Conservation (phyloP, 164 flowering plant species). For the Euptelea pleiosperma region DNA sequence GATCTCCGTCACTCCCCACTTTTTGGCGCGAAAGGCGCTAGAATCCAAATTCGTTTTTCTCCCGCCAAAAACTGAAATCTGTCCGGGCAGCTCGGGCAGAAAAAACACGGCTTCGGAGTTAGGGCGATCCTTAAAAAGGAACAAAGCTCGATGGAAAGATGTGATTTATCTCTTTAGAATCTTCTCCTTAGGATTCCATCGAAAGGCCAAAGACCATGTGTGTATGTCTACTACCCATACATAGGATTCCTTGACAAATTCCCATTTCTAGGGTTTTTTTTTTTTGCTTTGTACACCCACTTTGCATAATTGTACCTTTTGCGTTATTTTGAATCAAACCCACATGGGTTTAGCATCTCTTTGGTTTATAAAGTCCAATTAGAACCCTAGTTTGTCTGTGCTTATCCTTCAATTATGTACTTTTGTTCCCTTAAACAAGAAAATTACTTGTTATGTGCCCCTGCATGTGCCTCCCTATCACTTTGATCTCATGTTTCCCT, state of each 20-base stretch:
- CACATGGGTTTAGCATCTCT: constrained; percentile 3
- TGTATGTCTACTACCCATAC: background rate
- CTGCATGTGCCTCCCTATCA: background rate
- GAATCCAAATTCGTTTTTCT: background rate
- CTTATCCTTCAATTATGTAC: background rate
- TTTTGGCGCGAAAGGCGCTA: constrained; percentile 6
- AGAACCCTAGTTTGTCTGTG: background rate
- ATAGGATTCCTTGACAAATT: constrained; percentile 10
- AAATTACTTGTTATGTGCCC: no score
- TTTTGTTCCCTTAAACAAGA: no score
- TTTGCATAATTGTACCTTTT: background rate
- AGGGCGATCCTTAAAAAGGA: no score
- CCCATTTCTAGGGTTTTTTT: background rate
- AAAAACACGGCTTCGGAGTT: no score
- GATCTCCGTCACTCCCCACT: constrained; percentile 2
- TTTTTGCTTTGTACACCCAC: background rate
- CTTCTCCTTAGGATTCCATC: constrained; percentile 10
- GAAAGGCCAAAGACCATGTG: constrained; percentile 2
- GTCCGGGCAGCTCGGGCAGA: background rate
- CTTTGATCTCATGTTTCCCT: background rate
- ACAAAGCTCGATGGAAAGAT: background rate
- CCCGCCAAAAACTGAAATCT: constrained; percentile 2
- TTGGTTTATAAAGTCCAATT: background rate
- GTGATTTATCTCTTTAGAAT: background rate
- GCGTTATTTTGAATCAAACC: background rate